A percentile compares a stretch with the other conserved stretches of the same genome.
phyloP scores from a whole-genome alignment of 2,329 filamentous ascomycete genomes.

The Alternaria sp. region DNA sequence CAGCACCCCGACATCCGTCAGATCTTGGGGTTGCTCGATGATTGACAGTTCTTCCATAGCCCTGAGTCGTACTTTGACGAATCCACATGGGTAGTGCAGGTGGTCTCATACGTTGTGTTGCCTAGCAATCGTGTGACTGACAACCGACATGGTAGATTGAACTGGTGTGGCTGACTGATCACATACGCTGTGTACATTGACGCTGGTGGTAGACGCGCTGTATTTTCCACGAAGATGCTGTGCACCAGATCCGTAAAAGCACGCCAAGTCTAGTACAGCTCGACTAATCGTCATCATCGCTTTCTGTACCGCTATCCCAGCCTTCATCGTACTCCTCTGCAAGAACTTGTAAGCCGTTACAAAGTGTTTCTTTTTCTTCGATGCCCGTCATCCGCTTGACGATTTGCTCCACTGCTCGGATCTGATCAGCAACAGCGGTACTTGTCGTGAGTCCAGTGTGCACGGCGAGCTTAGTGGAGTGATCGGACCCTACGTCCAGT shows the following conservation, averaged over 20 bases:
- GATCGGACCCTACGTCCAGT: constrained; percentile 61
- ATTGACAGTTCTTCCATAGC: not conserved
- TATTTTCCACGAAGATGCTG: not conserved
- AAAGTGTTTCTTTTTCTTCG: constrained; percentile 85
- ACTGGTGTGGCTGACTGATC: not conserved
- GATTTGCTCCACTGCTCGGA: constrained; percentile 72
- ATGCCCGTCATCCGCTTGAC: constrained; percentile 70
- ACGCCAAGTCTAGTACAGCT: not conserved
- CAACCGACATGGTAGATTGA: not conserved
- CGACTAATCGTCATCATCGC: constrained; percentile 70
- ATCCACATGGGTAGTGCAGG: not conserved
- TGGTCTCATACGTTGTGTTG: not conserved
- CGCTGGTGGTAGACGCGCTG: not conserved
- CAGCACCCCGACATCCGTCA: not conserved
- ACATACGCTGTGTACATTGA: not conserved
- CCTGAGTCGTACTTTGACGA: not conserved
- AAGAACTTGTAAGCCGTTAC: constrained; percentile 81
- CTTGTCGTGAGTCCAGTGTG: constrained; percentile 73
- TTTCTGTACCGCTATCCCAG: constrained; percentile 75
- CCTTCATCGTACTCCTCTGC: constrained; percentile 90
- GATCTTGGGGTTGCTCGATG: not conserved
- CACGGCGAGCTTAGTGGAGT: constrained; percentile 56
- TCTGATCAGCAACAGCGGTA: constrained; percentile 72
- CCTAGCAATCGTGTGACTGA: not conserved
- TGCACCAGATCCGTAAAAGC: not conserved